Conservation (phyloP, 2,329 filamentous ascomycete species). For the Fusarium equiseti region DNA sequence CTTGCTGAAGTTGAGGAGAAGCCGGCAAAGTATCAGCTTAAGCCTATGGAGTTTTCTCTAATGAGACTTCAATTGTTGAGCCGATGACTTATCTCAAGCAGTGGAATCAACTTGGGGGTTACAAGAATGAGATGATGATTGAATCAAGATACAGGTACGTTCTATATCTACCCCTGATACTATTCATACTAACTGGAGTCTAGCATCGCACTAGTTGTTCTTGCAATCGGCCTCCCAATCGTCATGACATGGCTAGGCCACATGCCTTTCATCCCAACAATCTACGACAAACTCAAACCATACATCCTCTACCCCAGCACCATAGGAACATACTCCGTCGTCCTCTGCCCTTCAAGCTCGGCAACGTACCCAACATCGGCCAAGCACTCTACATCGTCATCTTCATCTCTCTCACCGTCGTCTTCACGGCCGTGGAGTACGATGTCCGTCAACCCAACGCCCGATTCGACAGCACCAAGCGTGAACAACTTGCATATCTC, state of each 20-base stretch:
- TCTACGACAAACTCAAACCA: slow-evolving; percentile 21
- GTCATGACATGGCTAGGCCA: slow-evolving; percentile 8
- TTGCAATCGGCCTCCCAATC: slow-evolving; percentile 11
- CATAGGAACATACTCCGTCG: slow-evolving; percentile 24
- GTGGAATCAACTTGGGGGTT: slow-evolving; percentile 6
- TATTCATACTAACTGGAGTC: accelerated
- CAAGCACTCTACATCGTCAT: slow-evolving; percentile 11
- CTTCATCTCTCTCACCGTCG: background rate
- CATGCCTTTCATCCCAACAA: slow-evolving; percentile 2
- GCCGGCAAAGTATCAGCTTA: slow-evolving; percentile 3
- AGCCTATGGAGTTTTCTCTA: background rate
- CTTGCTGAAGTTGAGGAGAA: slow-evolving; percentile 1
- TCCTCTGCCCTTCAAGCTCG: slow-evolving; percentile 7
- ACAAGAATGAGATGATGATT: slow-evolving; percentile 11
- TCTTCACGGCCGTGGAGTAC: background rate
- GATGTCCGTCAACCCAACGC: slow-evolving; percentile 5
- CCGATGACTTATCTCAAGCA: slow-evolving; percentile 1
- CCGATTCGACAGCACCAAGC: background rate
- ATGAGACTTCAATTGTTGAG: background rate
- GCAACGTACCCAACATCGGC: slow-evolving; percentile 10
- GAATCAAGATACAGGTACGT: slow-evolving; percentile 16
- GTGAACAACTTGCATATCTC: slow-evolving; percentile 1
- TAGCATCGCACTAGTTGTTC: slow-evolving; percentile 4
- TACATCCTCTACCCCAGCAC: slow-evolving; percentile 23
- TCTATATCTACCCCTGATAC: accelerated